These are phyloP conservation scores for Amanita exitialis DNA, from an alignment of 768 basidiomycete species.

Conservation along the genomic window DNA sequence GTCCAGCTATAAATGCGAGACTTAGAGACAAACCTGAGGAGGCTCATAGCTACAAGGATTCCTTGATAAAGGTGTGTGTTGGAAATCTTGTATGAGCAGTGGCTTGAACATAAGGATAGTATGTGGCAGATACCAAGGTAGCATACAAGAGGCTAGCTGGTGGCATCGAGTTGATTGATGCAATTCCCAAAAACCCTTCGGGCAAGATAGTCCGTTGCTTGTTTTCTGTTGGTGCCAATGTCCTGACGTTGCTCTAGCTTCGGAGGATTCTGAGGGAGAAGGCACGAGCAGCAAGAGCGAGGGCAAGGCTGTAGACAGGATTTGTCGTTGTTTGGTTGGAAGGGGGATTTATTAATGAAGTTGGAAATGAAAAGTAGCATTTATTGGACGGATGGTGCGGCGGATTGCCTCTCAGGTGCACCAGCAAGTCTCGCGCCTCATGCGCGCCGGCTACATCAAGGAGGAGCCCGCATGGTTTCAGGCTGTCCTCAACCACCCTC, in stretches of 20 bases:
- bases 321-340: constrained; percentile 14
- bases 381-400: constrained; percentile 47
- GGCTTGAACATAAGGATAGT: constrained; percentile 20
- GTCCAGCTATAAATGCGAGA: constrained; percentile 26
- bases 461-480: constrained; percentile 75
- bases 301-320: constrained; percentile 9
- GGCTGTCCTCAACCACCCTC: constrained; percentile 82
- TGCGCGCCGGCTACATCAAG: constrained; percentile 53
- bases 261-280: constrained; percentile 43
- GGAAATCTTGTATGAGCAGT: neutral
- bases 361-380: neutral
- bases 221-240: neutral
- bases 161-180: constrained; percentile 52
- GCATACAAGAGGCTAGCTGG: constrained; percentile 53
- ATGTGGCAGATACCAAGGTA: constrained; percentile 48
- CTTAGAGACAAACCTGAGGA: constrained; percentile 22
- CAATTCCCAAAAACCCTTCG: constrained; percentile 60
- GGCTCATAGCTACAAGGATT: constrained; percentile 28
- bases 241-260: constrained; percentile 18
- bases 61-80: constrained; percentile 43
- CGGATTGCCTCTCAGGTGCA: constrained; percentile 84
- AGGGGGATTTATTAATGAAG: too few relatives aligned
- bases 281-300: constrained; percentile 21
- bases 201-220: constrained; percentile 41
- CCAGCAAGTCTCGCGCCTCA: constrained; percentile 73